Evolutionary conservation across 2,329 filamentous ascomycete genomes (phyloP).

Genomic region (Orbilia blumenaviensis): DNA sequence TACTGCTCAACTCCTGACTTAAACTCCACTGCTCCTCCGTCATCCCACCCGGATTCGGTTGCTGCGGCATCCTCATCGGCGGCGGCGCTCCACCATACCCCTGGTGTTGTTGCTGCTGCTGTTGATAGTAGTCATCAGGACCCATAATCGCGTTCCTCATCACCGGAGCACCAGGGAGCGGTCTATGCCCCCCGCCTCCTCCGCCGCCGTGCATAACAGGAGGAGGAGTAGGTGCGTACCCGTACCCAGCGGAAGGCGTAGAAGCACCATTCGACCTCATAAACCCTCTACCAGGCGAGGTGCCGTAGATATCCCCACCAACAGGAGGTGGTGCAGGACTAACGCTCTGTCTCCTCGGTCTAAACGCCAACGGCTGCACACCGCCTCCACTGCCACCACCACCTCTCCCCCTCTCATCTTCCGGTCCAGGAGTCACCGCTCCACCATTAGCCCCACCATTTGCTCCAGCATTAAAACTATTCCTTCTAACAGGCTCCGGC

Average conservation of each 20-base stretch:
- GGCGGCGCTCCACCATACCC: neutral
- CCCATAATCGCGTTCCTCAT: constrained; percentile 53
- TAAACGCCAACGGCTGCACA: constrained; percentile 31
- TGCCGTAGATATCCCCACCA: constrained; percentile 38
- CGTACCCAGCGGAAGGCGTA: constrained; percentile 26
- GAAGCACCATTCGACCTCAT: constrained; percentile 25
- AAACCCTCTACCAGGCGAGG: constrained; percentile 34
- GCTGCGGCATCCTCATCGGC: constrained; percentile 6
- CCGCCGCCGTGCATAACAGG: neutral
- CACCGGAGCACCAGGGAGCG: constrained; percentile 40
- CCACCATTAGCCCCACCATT: neutral
- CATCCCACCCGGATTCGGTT: constrained; percentile 37
- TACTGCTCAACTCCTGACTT: constrained; percentile 51
- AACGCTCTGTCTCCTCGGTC: constrained; percentile 43
- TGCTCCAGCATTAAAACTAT: constrained; percentile 18
- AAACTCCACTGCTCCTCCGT: constrained; percentile 49
- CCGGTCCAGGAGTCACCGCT: neutral
- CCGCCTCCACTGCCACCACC: neutral
- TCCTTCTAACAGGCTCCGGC: constrained; percentile 55
- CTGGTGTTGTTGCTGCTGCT: constrained; percentile 19
- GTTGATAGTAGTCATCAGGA: constrained; percentile 45
- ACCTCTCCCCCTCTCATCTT: neutral
- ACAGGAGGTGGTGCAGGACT: constrained; percentile 17
- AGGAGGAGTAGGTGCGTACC: constrained; percentile 11
- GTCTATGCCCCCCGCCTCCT: constrained; percentile 14